phyloP scores from a whole-genome alignment of 23 red algal genomes.

The Gracilaria gracilis region DNA sequence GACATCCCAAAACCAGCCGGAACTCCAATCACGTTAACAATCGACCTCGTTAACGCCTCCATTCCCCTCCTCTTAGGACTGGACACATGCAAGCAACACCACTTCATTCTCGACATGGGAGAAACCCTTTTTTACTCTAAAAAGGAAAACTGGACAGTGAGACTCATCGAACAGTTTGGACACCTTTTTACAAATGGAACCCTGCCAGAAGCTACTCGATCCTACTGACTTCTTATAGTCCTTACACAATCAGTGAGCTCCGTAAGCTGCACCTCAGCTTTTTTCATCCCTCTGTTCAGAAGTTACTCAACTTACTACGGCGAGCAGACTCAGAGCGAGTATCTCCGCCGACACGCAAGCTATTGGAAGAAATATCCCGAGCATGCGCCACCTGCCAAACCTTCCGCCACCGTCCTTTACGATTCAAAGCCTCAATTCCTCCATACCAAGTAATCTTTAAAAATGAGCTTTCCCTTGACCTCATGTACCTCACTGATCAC shows the following conservation, averaged over 20 bases:
- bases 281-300: conserved; percentile 18
- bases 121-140: neutral
- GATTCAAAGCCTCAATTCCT: neutral
- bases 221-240: too few species aligned
- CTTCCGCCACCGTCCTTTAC: neutral
- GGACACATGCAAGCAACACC: too few species aligned
- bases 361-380: too few species aligned
- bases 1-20: neutral
- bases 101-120: neutral
- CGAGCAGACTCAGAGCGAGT: neutral
- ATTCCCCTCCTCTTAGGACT: neutral
- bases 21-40: neutral
- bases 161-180: neutral
- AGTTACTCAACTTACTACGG: neutral
- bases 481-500: neutral
- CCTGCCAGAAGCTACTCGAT: too few species aligned
- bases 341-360: too few species aligned
- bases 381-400: conserved; percentile 1
- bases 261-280: neutral
- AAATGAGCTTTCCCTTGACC: neutral
- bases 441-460: neutral
- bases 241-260: neutral
- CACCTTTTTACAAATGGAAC: conserved; percentile 11
- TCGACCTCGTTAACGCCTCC: neutral
- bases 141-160: neutral